Conservation (phyloP, 176 grass and related monocot genomes). For the Eremochloa ophiuroides region DNA sequence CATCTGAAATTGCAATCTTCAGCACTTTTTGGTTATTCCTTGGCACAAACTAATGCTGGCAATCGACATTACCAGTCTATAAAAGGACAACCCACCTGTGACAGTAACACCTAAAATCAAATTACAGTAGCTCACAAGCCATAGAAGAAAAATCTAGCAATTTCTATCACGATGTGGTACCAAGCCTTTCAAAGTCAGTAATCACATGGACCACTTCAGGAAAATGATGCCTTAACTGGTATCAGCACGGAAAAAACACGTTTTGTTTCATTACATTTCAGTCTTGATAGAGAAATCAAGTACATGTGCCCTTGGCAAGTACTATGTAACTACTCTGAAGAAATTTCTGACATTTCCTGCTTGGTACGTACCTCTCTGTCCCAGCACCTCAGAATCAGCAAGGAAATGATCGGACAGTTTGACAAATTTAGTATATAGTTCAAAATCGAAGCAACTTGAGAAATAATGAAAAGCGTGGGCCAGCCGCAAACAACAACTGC, state of each 20-base stretch:
- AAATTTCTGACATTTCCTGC: not conserved
- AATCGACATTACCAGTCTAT: not conserved
- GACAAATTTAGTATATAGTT: not conserved
- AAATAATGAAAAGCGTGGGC: constrained; percentile 7
- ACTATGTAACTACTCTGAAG: not conserved
- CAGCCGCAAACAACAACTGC: constrained; percentile 14
- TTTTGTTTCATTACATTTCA: not conserved
- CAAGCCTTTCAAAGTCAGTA: not conserved
- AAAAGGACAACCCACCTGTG: not conserved
- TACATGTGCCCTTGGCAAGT: not conserved
- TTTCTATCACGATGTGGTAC: not conserved
- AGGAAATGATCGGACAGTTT: constrained; percentile 12
- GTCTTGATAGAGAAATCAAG: not conserved
- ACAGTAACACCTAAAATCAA: not conserved
- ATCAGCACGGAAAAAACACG: not conserved
- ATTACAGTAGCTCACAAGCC: not conserved
- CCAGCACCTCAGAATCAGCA: constrained; percentile 6
- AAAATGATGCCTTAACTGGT: not conserved
- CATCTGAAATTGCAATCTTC: not conserved
- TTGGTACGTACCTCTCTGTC: constrained; percentile 15
- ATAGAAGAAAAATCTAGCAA: not conserved
- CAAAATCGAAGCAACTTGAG: not conserved
- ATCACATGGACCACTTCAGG: constrained; percentile 19
- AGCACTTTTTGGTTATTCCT: not conserved
- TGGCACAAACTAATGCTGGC: not conserved